Base-by-base conservation (phyloP, 129 eudicot species). In the Solidago caesia region DNA sequence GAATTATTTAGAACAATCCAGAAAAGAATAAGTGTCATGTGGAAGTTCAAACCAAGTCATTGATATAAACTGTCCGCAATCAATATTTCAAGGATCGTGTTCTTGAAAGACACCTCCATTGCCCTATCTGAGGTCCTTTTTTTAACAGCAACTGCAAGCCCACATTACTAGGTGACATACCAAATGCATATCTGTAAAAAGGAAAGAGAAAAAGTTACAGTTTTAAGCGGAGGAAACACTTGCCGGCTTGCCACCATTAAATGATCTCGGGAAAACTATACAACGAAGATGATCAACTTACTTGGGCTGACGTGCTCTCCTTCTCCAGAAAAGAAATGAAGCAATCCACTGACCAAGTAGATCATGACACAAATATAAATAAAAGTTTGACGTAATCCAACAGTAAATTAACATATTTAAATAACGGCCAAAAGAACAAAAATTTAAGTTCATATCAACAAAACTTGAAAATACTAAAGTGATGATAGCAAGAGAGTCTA, bases 311-410 rank as follows among this genome's bases (percentile, higher is more conserved):
- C 84, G 84, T 56, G 86, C 86, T 78, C 71, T 83, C 82, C 83
- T 93, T 82, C 92, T 89, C 97, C 97, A 93, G 59, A 88, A 80
- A 42, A 89, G 79, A 71, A 89, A 80, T 8, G 98, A 88, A 41
- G 76, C 57, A 5, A 93, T 68, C 96, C 96, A 93, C 98, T 93
- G 84, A 59, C 60, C 48, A 67, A 27, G 69, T n/a, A 73, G 45
- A 76, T 33, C 58, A 56, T 68, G 12, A 56, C 13, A 73, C 39
- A 61, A 53, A 62, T 44, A 67, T 56, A 68, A 46, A 44, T 33
- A 51, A 16, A 11, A 55, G 33, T 26, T 11, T 63, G 6, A 48
- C 21, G 8, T 52, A 59, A 64, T 29, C 42, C 41, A 44, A 45
- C 48, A 53, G n/a, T 41, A 53, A 64, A 79, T 8, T 41, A 10